A percentile compares a stretch with the other conserved stretches of the same genome.
These are phyloP conservation scores for Lactarius deliciosus DNA, from an alignment of 768 basidiomycete species.

Conservation along the genomic window DNA sequence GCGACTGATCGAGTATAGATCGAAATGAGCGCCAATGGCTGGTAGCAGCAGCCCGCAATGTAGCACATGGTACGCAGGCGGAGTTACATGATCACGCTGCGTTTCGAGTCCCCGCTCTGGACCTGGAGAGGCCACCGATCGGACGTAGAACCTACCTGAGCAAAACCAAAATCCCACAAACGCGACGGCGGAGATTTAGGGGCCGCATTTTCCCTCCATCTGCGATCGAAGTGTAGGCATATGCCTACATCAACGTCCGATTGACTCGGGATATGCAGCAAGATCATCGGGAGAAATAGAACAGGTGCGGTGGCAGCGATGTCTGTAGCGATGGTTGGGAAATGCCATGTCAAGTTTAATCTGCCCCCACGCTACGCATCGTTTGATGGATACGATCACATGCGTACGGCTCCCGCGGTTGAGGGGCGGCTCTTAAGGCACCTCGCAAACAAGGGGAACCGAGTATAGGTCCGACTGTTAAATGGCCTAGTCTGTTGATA, in stretches of 20 bases:
- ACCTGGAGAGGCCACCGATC: not conserved
- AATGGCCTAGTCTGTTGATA: not conserved
- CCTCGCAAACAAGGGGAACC: too few species aligned
- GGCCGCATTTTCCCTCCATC: not conserved
- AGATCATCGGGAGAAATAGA: not conserved
- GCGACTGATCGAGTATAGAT: conserved; percentile 1
- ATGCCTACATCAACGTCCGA: not conserved
- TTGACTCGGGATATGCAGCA: not conserved
- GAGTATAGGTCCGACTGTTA: not conserved
- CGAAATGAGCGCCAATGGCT: not conserved
- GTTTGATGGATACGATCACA: conserved; percentile 5
- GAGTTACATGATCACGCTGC: not conserved
- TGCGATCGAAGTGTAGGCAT: not conserved
- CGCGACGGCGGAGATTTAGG: not conserved
- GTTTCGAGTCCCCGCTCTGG: not conserved
- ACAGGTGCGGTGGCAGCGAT: not conserved
- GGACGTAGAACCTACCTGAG: not conserved
- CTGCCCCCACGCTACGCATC: not conserved
- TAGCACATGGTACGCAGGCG: not conserved
- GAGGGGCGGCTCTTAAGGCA: too few species aligned
- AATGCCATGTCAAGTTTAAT: not conserved
- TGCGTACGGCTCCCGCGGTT: not conserved
- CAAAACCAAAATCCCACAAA: not conserved
- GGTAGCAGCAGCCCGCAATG: not conserved
- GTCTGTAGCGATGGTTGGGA: not conserved